These are phyloP conservation scores for Sonneratia alba DNA, from an alignment of 345 rosid species.

Conservation along the genomic window DNA sequence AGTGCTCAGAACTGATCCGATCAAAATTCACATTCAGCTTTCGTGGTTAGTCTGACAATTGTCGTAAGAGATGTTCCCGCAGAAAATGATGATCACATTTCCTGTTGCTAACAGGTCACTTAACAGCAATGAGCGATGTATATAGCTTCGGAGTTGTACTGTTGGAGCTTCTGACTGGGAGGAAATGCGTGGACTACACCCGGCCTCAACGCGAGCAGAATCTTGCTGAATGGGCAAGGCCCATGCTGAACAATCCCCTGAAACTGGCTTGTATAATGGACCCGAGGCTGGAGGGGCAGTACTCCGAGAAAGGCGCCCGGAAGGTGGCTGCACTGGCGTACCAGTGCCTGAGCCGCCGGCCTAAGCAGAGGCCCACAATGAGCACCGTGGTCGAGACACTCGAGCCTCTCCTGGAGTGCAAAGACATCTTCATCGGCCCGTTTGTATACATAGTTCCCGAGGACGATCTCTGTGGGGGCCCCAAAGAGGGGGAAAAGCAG, in stretches of 20 bases:
- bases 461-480: slow-evolving; percentile 11
- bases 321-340: slow-evolving; percentile 81
- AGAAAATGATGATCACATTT: not conserved
- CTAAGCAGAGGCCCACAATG: slow-evolving; percentile 71
- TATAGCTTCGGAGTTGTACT: slow-evolving; percentile 67
- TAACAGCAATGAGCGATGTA: slow-evolving; percentile 61
- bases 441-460: slow-evolving; percentile 57
- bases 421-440: slow-evolving; percentile 48
- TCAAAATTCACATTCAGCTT: not conserved
- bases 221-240: slow-evolving; percentile 63
- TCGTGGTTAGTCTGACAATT: not conserved
- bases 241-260: slow-evolving; percentile 51
- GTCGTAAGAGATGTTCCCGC: not conserved
- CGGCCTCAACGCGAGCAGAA: slow-evolving; percentile 50
- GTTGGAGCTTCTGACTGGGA: slow-evolving; percentile 51
- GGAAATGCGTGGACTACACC: slow-evolving; percentile 51
- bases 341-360: slow-evolving; percentile 66
- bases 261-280: slow-evolving; percentile 70
- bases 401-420: slow-evolving; percentile 48
- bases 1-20: too few species aligned
- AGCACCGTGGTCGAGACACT: slow-evolving; percentile 46
- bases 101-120: slow-evolving; percentile 33
- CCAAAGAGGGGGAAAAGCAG: slow-evolving; percentile 19
- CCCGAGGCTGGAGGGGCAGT: slow-evolving; percentile 80
- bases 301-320: slow-evolving; percentile 65